A percentile compares a stretch with the other conserved stretches of the same genome.
Conservation (phyloP, 768 basidiomycete genomes). For the Tephrocybe sp. region DNA sequence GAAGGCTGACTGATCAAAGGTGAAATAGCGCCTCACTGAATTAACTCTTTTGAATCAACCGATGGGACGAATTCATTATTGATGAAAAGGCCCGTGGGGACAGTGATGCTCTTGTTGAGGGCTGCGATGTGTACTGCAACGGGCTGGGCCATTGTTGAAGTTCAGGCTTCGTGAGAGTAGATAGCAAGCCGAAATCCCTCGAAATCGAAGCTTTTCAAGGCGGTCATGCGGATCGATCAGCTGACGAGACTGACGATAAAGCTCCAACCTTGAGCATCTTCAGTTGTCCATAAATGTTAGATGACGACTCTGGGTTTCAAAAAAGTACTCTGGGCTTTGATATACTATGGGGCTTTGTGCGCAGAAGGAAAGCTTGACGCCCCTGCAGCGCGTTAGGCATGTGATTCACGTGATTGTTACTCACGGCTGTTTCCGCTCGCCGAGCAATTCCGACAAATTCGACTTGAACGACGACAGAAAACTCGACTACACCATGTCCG, state of each 20-base stretch:
- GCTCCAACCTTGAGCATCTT: too few species aligned
- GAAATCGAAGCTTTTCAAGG: neutral
- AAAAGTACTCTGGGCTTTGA: too few species aligned
- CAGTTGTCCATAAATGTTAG: too few species aligned
- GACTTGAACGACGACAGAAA: neutral
- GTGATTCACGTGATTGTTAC: constrained; percentile 3
- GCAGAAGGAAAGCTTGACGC: neutral
- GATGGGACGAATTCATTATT: constrained; percentile 87
- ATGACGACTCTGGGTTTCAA: too few species aligned
- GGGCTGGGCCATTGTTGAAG: constrained; percentile 41
- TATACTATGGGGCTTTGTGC: too few species aligned
- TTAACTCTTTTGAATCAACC: constrained; percentile 59
- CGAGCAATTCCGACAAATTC: constrained; percentile 12
- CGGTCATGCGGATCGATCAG: too few species aligned
- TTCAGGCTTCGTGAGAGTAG: neutral
- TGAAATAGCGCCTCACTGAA: constrained; percentile 46
- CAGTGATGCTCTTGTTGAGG: constrained; percentile 47
- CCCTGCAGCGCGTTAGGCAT: neutral
- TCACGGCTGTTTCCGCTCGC: constrained; percentile 5
- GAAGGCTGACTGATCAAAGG: constrained; percentile 20
- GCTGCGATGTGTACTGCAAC: constrained; percentile 38
- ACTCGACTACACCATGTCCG: constrained; percentile 27
- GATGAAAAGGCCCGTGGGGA: constrained; percentile 88
- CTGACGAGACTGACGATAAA: too few species aligned
- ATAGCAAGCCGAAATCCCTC: neutral